phyloP scores from a whole-genome alignment of 352 stramenopile genomes.

The Phytophthora colocasiae region DNA sequence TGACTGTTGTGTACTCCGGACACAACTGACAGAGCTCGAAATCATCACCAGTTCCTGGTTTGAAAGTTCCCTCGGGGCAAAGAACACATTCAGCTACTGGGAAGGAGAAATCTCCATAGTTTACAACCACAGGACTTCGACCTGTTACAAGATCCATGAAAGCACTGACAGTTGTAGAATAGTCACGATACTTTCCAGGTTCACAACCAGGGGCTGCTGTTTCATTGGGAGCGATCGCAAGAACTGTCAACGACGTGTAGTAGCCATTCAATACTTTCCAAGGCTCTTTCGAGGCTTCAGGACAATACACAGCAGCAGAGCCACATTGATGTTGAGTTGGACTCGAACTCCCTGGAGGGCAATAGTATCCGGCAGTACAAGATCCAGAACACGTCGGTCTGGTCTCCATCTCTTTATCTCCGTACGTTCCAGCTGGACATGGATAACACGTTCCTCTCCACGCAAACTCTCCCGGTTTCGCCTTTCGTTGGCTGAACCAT shows the following conservation, averaged over 20 bases:
- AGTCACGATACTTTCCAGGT: constrained; percentile 35
- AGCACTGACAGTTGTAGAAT: constrained; percentile 22
- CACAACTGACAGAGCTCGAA: constrained; percentile 56
- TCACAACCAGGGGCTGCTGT: constrained; percentile 30
- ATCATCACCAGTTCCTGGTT: constrained; percentile 55
- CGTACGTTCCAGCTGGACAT: constrained; percentile 75
- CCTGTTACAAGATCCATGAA: constrained; percentile 58
- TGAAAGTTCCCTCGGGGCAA: constrained; percentile 82
- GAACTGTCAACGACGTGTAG: constrained; percentile 57
- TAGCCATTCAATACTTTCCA: constrained; percentile 42
- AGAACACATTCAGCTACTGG: constrained; percentile 61
- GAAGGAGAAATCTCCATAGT: constrained; percentile 64
- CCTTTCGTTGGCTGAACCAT: constrained; percentile 38
- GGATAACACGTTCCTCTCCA: constrained; percentile 60
- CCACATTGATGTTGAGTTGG: constrained; percentile 59
- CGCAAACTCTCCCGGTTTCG: constrained; percentile 60
- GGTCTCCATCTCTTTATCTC: constrained; percentile 46
- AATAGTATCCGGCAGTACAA: constrained; percentile 79
- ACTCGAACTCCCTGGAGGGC: constrained; percentile 54
- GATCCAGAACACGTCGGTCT: constrained; percentile 56
- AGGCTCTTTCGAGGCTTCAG: constrained; percentile 32
- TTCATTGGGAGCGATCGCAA: constrained; percentile 14
- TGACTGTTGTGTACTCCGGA: constrained; percentile 51
- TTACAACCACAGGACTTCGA: constrained; percentile 55
- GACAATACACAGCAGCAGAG: constrained; percentile 55